These are phyloP conservation scores for Zygoascus biomembranicola DNA, from an alignment of 805 yeast genomes.

Conservation along the genomic window DNA sequence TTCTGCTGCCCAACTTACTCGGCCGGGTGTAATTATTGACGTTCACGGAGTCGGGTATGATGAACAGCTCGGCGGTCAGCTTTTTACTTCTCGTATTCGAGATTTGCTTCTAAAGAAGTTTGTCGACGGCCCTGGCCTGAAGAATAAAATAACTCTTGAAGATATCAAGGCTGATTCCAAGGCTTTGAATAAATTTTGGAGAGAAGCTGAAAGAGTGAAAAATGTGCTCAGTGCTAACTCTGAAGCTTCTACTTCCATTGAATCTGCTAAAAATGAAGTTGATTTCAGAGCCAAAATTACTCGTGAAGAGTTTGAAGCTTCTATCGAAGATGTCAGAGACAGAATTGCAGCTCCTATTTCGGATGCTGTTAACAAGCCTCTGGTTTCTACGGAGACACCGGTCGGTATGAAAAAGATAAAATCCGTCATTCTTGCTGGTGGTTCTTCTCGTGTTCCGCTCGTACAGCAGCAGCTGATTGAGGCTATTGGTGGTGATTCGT, in stretches of 20 bases:
- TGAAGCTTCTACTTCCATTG: conserved; percentile 72
- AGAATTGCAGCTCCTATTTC: conserved; percentile 48
- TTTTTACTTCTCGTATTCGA: conserved; percentile 58
- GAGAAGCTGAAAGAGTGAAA: conserved; percentile 85
- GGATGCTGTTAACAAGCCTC: conserved; percentile 37
- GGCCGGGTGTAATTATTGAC: conserved; percentile 36
- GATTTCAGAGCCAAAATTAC: conserved; percentile 65
- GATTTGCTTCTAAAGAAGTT: conserved; percentile 55
- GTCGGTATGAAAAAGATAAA: conserved; percentile 29
- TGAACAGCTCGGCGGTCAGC: conserved; percentile 65
- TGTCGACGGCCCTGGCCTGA: conserved; percentile 25
- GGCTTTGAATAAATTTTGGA: conserved; percentile 60
- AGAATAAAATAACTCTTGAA: conserved; percentile 28
- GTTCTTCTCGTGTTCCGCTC: conserved; percentile 83
- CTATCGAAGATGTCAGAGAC: conserved; percentile 34
- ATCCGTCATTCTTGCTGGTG: conserved; percentile 80
- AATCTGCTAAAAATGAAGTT: conserved; percentile 60
- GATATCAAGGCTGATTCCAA: conserved; percentile 42
- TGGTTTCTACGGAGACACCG: conserved; percentile 12
- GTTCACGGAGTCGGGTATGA: conserved; percentile 69
- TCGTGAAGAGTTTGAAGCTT: conserved; percentile 74
- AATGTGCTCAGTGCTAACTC: conserved; percentile 77
- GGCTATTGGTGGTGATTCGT: conserved; percentile 48
- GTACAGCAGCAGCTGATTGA: conserved; percentile 51
- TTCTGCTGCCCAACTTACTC: conserved; percentile 8